Evolutionary conservation across 257 asterid species (phyloP), one percentile per base, ranked within the genome.

Genomic region (Phtheirospermum japonicum): DNA sequence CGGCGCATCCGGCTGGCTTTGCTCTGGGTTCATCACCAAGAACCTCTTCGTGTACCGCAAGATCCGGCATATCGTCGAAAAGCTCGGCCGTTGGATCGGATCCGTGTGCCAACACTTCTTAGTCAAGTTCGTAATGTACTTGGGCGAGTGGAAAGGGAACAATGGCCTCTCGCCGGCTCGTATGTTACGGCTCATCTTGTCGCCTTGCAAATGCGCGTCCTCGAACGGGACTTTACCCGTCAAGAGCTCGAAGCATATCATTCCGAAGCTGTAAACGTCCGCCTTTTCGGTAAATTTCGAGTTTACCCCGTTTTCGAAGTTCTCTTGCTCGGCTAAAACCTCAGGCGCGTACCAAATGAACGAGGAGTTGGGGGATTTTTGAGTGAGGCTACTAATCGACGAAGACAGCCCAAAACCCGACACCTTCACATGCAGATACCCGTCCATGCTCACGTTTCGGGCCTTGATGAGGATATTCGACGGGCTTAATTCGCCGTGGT

Each of bases 221-320:
- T 91, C 97, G 7, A 88, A 91, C 0, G 98, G 97, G 63, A 88
- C 93, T 72, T 91, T 91, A 33, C 98, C 98, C 0, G 95, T 84
- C 67, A 91, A 48, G 34, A 91, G 70, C 78, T 91, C 90, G 14
- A 91, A 91, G 45, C 95, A 91, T 10, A 91, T 76, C 97, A 91
- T 91, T 19, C 93, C 98, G 20, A 84, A 91, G 69, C 95, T 91
- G 36, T 91, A 91, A 18, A 88, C 89, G 42, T 91, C 97, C 0
- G 86, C 77, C 65, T 91, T 91, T 71, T 86, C 95, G 0, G 82
- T 65, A 61, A 67, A 70, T 69, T 76, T 81, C 1, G 46, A 6
- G 9, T 23, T 68, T n/a, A 43, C 71, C 4, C 63, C 75, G 1
- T 54, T 74, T 20, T 63, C 77, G 0, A 64, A 20, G 7, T 58